phyloP scores from a whole-genome alignment of 495 filamentous ascomycete genomes.

The Copromyces sp. region DNA sequence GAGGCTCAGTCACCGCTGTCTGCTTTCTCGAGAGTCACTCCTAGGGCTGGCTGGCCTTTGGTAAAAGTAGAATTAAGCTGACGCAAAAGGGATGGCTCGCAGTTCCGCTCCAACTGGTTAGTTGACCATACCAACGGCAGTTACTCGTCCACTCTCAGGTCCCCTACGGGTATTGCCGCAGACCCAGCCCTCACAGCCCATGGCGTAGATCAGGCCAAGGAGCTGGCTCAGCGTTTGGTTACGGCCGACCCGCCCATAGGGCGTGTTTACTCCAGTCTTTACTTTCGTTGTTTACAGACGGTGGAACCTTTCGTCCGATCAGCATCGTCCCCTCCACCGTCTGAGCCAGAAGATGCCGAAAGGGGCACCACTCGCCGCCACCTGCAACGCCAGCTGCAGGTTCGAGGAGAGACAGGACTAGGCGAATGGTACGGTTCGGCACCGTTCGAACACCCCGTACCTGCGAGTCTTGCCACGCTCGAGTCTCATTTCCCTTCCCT shows the following conservation, averaged over 20 bases:
- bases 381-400: constrained; percentile 10
- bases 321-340: constrained; percentile 26
- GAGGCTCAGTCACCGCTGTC: background rate
- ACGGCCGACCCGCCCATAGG: constrained; percentile 55
- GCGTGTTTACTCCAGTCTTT: constrained; percentile 73
- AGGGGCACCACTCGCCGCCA: background rate
- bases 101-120: constrained; percentile 87
- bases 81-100: background rate
- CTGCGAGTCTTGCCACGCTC: constrained; percentile 51
- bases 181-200: constrained; percentile 83
- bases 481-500: constrained; percentile 52
- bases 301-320: constrained; percentile 57
- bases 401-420: constrained; percentile 65
- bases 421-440: constrained; percentile 88
- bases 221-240: constrained; percentile 60
- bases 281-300: constrained; percentile 89
- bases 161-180: constrained; percentile 73
- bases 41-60: background rate
- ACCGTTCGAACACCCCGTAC: constrained; percentile 72
- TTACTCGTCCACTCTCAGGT: constrained; percentile 57
- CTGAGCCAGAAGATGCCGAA: background rate
- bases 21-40: background rate
- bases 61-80: background rate
- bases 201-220: constrained; percentile 71
- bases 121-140: constrained; percentile 68